phyloP scores from a whole-genome alignment of 169 alveolate species.

The Eimeria brunetti region DNA sequence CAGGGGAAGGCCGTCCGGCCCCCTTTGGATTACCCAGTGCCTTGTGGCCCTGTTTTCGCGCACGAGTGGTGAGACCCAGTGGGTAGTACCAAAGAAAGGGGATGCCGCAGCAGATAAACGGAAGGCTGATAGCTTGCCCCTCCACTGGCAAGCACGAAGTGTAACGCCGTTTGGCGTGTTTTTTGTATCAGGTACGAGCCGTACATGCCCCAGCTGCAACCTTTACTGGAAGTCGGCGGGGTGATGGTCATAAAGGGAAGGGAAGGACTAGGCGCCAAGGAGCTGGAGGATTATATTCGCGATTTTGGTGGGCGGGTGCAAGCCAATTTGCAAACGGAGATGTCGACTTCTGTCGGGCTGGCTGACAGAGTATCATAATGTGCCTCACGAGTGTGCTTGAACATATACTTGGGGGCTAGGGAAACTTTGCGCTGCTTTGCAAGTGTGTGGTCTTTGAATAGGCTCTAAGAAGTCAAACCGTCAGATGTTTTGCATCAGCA shows the following conservation, averaged over 20 bases:
- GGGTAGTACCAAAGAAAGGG: not conserved
- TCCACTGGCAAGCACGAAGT: not conserved
- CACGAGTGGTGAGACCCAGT: constrained; percentile 80
- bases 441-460: not conserved
- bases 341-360: not conserved
- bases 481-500: constrained; percentile 85
- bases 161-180: not conserved
- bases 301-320: constrained; percentile 23
- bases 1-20: constrained; percentile 74
- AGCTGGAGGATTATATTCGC: constrained; percentile 76
- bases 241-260: constrained; percentile 86
- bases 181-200: constrained; percentile 85
- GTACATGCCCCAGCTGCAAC: constrained; percentile 85
- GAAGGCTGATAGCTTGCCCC: not conserved
- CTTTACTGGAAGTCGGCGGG: constrained; percentile 85
- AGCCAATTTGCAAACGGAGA: not conserved
- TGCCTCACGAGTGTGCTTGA: not conserved
- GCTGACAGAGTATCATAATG: not conserved
- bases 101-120: not conserved
- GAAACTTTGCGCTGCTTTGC: not conserved
- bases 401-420: not conserved
- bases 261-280: constrained; percentile 86
- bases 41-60: constrained; percentile 87
- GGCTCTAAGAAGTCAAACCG: constrained; percentile 79
- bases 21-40: constrained; percentile 80